A percentile compares a stretch with the other conserved stretches of the same genome.
phyloP scores from a whole-genome alignment of 2,329 filamentous ascomycete genomes.

The Hypomyces perniciosus region DNA sequence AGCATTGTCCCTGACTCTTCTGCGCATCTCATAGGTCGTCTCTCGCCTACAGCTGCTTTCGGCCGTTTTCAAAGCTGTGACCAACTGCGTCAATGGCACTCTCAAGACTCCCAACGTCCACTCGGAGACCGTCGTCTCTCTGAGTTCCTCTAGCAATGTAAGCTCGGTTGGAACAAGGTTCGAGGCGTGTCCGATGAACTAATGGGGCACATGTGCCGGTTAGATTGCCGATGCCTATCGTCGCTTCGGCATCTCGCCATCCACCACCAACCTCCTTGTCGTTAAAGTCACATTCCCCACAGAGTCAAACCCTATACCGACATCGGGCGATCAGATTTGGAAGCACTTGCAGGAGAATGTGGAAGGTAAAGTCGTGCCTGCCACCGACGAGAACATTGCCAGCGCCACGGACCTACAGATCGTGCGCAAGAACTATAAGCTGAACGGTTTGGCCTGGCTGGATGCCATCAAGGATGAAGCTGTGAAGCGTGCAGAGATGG shows the following conservation, averaged over 20 bases:
- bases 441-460: constrained; percentile 55
- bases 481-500: constrained; percentile 50
- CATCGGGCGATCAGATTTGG: constrained; percentile 42
- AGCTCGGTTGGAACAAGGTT: constrained; percentile 1
- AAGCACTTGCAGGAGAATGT: constrained; percentile 57
- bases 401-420: constrained; percentile 57
- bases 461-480: constrained; percentile 39
- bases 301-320: constrained; percentile 34
- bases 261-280: constrained; percentile 66
- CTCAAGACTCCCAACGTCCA: constrained; percentile 81
- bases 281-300: constrained; percentile 65
- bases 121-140: constrained; percentile 75
- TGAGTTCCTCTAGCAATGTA: constrained; percentile 81
- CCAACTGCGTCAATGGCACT: constrained; percentile 52
- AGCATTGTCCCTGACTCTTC: too few relatives aligned
- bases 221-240: constrained; percentile 91
- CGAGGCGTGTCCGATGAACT: neutral
- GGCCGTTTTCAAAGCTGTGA: constrained; percentile 71
- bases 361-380: constrained; percentile 51
- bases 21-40: constrained; percentile 47
- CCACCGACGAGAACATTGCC: constrained; percentile 59
- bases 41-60: constrained; percentile 68
- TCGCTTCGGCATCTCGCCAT: constrained; percentile 71
- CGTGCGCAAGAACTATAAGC: constrained; percentile 81
- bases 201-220: neutral